Base-by-base conservation (phyloP, 2,329 filamentous ascomycete genomes). In the Fusarium drepaniforme region DNA sequence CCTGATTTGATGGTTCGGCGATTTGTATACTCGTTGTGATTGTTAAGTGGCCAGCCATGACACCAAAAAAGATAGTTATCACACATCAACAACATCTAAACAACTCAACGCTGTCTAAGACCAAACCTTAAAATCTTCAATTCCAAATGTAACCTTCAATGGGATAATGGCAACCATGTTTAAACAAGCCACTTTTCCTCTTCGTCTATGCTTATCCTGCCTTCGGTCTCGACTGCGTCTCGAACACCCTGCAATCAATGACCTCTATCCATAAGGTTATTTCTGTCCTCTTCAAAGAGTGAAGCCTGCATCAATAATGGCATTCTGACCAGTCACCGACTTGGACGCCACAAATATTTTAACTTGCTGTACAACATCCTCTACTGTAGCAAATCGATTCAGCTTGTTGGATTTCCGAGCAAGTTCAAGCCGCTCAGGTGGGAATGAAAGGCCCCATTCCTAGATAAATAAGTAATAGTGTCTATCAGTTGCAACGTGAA, bases 221-320 rank as follows among this genome's bases (percentile, higher is more conserved):
- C 40, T 42, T 21, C 40, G 11, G 6, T 42, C n/a, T 42, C n/a
- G 40, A 8, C 40, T 42, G n/a, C 40, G 5, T 5, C 40, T 42
- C 12, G 9, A 42, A 42, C 9, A 42, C 18, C 18, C 9, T 42
- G n/a, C 9, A 18, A 42, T 42, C 38, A 12, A 42, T 11, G 18
- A 42, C 40, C 38, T 40, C 13, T 15, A 25, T 23, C 21, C 21
- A 11, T 23, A 25, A 46, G 7, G 8, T 9, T 25, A 42, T 46
- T 37, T 57, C n/a, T 23, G 16, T 35, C 16, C n/a, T 37, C 33
- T 5, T 57, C n/a, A 57, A 35, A 57, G 53, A 3, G 30, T 57
- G 82, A 5, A 71, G 9, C 61, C 61, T 46, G 40, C 44, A 35
- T 64, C 61, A n/a, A 64, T 33, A 49, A 64, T 13, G 5, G 44